A percentile compares a stretch with the other conserved stretches of the same genome.
These are phyloP conservation scores for Pseudocercospora vitis DNA, from an alignment of 2,329 filamentous ascomycete genomes.

Conservation along the genomic window DNA sequence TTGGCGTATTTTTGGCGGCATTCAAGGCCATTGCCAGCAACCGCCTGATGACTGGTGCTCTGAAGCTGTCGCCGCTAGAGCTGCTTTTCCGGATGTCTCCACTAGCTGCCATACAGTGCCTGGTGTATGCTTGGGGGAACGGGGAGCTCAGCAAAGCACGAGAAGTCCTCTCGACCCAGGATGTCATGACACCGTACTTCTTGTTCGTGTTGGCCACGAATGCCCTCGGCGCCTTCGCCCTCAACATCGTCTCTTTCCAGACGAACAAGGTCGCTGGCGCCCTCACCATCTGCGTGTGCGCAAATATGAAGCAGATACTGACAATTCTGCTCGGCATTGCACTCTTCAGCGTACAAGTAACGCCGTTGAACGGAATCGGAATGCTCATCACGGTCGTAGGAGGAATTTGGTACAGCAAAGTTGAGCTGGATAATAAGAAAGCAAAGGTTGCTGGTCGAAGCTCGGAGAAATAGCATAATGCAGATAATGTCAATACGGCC, in stretches of 20 bases:
- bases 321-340: slow-evolving; percentile 39
- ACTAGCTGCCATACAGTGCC: not conserved
- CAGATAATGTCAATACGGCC: not conserved
- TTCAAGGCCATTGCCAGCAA: not conserved
- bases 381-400: slow-evolving; percentile 57
- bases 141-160: not conserved
- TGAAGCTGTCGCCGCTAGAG: not conserved
- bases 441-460: not conserved
- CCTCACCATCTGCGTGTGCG: slow-evolving; percentile 37
- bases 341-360: slow-evolving; percentile 36
- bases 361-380: slow-evolving; percentile 50
- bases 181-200: not conserved
- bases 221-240: slow-evolving; percentile 34
- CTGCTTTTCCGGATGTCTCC: not conserved
- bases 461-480: not conserved
- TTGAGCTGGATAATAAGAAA: slow-evolving; percentile 48
- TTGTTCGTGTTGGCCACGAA: slow-evolving; percentile 22
- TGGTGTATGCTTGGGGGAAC: not conserved
- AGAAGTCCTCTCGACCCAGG: not conserved
- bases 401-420: slow-evolving; percentile 58
- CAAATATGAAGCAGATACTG: slow-evolving; percentile 38
- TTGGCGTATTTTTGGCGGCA: not conserved
- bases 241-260: slow-evolving; percentile 39
- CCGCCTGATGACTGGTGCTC: not conserved
- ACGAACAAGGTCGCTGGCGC: slow-evolving; percentile 40